Evolutionary conservation across 2,329 filamentous ascomycete species (phyloP), one percentile per base, ranked within the genome.

Genomic region (Alternaria sp.): DNA sequence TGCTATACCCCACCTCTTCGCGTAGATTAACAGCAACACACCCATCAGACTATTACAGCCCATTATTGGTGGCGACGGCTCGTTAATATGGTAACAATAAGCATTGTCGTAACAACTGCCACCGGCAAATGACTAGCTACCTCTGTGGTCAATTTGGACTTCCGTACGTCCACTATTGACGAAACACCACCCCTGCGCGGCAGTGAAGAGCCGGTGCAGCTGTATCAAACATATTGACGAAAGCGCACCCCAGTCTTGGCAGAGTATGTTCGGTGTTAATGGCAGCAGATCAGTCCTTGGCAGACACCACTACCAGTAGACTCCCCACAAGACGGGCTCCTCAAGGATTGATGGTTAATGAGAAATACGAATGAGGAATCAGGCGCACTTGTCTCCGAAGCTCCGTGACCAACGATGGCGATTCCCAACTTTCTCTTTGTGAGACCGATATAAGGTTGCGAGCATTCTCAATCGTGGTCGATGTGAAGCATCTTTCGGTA

Each of bases 181-280:
- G 23, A 48, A n/a, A 21, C 5, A 36, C 29, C 21, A 48, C 8
- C 31, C 21, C 29, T 48, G 42, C 44, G 21, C 53, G 53, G 53
- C 29, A 55, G 24, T 49, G 11, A 29, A 41, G 21, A 55, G 28
- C 44, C 36, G 34, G 37, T 14, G 28, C 36, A 36, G 26, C 21
- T 34, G 52, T 45, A 55, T 42, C 45, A 26, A 40, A 17, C 42
- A 55, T 49, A 49, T 49, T 49, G 37, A 55, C 17, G 17, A 33
- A 11, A 26, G 49, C 8, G 36, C 46, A 34, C 44, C 44, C 52
- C 34, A 42, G 44, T 17, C 42, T 55, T 55, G 52, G 44, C 29
- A 55, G 28, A 45, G 28, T 24, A 36, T 41, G 14, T 55, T 13
- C 37, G 31, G 21, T 14, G 13, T 40, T 55, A 29, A 28, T 6